Evolutionary conservation across 192 early-diverging fungal genomes (phyloP), one percentile per base, ranked within the genome.

Genomic region (Coemansia biformis): DNA sequence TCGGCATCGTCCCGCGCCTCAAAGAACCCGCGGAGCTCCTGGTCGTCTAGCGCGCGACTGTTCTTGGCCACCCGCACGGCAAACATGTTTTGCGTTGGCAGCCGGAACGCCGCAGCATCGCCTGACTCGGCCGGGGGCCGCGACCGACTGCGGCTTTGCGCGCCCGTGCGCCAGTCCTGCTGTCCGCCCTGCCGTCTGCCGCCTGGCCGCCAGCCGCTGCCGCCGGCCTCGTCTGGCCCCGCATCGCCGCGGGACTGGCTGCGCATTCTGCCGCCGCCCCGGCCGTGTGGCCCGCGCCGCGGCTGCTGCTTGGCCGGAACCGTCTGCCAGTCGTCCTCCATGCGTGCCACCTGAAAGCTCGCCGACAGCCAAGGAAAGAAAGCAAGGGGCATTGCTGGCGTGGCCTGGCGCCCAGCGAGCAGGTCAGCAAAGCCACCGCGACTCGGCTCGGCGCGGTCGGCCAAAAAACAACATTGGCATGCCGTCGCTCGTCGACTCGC

Each of bases 281-380:
- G 26, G 13, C 54, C 46, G n/a, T 38, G 54, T 16, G 23, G 30
- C 5, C 31, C 38, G 28, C 40, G 51, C 18, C 21, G 44, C 24
- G 44, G 26, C 37, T 38, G 59, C 24, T 29, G 39, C 30, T 54
- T 60, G 17, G 53, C 51, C 4, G 71, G 71, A 49, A 74, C 63
- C 13, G 71, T 74, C 42, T 66, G 63, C 71, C 71, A 74, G 22
- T 63, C 63, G 59, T 74, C 71, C 38, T 24, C 66, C 49, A 68
- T 57, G 4, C 9, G 26, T 28, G n/a, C n/a, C n/a, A n/a, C n/a
- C n/a, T n/a, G n/a, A n/a, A n/a, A n/a, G n/a, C n/a, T n/a, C n/a
- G n/a, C n/a, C n/a, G n/a, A n/a, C n/a, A 28, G 26, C 26, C 4
- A 28, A 28, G 16, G 23, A 23, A 12, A 4, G 12, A 10, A 28